Conservation (phyloP, 2,329 filamentous ascomycete genomes). For the Knoxdaviesia capensis region DNA sequence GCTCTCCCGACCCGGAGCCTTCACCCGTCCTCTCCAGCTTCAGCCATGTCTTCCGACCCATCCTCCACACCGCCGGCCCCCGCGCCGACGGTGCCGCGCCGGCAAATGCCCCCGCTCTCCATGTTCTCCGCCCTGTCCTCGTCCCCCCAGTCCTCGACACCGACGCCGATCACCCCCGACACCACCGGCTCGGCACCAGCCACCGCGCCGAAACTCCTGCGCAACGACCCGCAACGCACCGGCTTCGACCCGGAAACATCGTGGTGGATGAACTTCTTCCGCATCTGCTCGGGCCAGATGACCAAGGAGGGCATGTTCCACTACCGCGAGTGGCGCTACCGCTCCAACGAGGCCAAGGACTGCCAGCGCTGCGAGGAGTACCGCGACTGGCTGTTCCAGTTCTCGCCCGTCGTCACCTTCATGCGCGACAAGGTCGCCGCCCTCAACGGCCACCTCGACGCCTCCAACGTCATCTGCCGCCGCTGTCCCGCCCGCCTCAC, state of each 20-base stretch:
- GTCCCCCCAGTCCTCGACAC: no score
- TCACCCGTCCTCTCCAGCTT: no score
- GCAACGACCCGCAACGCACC: constrained; percentile 39
- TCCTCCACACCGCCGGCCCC: no score
- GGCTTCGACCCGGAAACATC: constrained; percentile 39
- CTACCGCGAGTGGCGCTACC: constrained; percentile 62
- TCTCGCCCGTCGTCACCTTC: constrained; percentile 76
- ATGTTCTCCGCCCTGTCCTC: no score
- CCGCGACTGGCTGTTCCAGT: constrained; percentile 65
- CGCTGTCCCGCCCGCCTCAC: constrained; percentile 46
- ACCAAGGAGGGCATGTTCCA: constrained; percentile 46
- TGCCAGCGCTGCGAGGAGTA: constrained; percentile 64
- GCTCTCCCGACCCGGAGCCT: no score
- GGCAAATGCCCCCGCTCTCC: no score
- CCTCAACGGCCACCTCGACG: constrained; percentile 57
- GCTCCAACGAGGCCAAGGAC: constrained; percentile 55
- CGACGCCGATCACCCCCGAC: no score
- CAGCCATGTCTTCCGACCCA: no score
- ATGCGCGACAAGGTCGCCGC: constrained; percentile 61
- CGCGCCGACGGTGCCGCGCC: no score
- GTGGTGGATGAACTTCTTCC: constrained; percentile 74
- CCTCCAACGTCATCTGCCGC: constrained; percentile 59
- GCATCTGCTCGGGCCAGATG: constrained; percentile 55
- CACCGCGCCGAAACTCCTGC: constrained; percentile 14
- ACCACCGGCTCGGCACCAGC: no score